Evolutionary conservation across 495 filamentous ascomycete genomes (phyloP), one percentile per base, ranked within the genome.

Genomic region (Lophium mytilinum): DNA sequence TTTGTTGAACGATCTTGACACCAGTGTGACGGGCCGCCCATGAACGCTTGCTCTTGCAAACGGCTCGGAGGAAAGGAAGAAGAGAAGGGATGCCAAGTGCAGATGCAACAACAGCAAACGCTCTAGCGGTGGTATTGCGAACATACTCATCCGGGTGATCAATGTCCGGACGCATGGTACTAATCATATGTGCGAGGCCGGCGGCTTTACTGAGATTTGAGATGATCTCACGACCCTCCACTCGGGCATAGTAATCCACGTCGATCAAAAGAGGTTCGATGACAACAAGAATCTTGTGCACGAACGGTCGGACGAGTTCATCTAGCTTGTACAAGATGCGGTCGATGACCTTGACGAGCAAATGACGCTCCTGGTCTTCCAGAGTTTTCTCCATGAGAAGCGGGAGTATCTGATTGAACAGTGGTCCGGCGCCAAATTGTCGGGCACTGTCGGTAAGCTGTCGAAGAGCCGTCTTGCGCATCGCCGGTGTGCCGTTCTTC

Each of bases 11-110:
- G 62, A 99, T 96, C 76, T 97, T 97, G 48, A 97, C 94, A 71
- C 94, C 94, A n/a, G 94, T 99, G 69, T 99, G 94, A 58, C 94
- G 78, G 53, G 94, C 94, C 69, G 97, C 90, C 94, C 94, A 99
- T 40, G 93, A 97, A 69, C 96, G 97, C 72, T 97, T 97, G 73
- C 89, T 95, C 64, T 90, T 83, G 68, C 92, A 97, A 11, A 97
- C 93, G 50, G 94, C 94, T 58, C 90, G 84, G 39, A 97, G 77
- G 79, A 99, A 97, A 4, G 94, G 93, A 40, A 97, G 80, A 40
- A 99, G 82, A 10, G 91, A 89, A 9, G 94, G 94, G 45, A 99
- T 96, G 57, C 94, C 94, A 4, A 99, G 83, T 12, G 94, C 94
- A 36, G 90, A 96, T 12, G 94, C 94, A 21, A 99, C 94, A 5